Evolutionary conservation across 2,329 filamentous ascomycete species (phyloP).

Genomic region (Fusarium sp.): DNA sequence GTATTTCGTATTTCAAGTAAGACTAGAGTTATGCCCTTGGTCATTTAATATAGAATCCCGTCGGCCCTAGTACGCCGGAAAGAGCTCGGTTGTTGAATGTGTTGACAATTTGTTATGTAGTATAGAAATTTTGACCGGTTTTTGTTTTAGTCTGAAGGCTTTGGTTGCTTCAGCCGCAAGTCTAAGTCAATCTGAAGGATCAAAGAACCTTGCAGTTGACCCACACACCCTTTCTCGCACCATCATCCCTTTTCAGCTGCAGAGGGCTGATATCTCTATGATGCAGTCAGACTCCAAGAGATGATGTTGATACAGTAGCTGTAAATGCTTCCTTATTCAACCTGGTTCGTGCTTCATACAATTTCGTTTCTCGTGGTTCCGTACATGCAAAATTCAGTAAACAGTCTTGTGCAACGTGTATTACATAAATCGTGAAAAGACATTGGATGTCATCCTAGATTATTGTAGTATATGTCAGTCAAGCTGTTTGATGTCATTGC

Average conservation of each 20-base stretch:
- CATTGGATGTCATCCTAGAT: not conserved
- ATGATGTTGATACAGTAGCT: not conserved
- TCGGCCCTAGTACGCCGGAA: constrained; percentile 5
- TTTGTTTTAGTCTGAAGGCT: not conserved
- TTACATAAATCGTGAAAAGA: constrained; percentile 16
- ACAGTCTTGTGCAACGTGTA: not conserved
- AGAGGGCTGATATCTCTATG: not conserved
- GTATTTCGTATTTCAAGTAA: constrained; percentile 15
- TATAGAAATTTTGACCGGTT: not conserved
- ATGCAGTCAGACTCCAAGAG: not conserved
- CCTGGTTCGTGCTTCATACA: not conserved
- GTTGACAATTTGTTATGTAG: not conserved
- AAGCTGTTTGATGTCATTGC: not conserved
- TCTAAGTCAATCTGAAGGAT: not conserved
- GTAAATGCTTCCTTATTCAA: not conserved
- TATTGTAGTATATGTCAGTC: not conserved
- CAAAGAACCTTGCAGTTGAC: constrained; percentile 10
- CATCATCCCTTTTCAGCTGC: constrained; percentile 15
- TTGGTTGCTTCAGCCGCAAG: constrained; percentile 11
- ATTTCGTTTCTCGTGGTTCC: not conserved
- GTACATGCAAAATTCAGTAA: not conserved
- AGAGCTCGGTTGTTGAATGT: not conserved
- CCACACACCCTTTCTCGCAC: constrained; percentile 26
- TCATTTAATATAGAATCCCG: not conserved
- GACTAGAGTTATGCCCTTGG: not conserved